Evolutionary conservation across 2,329 filamentous ascomycete species (phyloP), one percentile per base, ranked within the genome.

Genomic region (Botryotinia convoluta): DNA sequence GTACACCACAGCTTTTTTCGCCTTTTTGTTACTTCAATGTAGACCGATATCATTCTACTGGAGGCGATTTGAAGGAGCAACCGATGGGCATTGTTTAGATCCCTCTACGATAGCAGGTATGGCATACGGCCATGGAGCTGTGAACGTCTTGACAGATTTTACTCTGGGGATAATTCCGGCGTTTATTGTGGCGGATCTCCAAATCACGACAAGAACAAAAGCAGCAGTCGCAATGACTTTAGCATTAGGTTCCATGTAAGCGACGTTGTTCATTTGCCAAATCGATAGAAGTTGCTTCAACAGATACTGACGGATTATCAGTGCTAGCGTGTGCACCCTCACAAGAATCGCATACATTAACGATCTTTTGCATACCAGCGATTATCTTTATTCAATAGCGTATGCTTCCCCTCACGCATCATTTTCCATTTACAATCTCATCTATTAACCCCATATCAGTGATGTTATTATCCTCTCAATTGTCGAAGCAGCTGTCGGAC

Each of bases 101-200:
- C 39, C 76, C 4, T 65, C 71, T 2, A 45, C 81, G 22, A 78
- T 82, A 32, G 75, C 77, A 7, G 78, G 78, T 8, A 76, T 80
- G 1, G 82, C 82, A 2, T 84, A 83, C 61, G 80, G 79, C 20
- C 82, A 83, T 73, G 82, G 82, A 1, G 81, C 80, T 4, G 77
- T 84, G 71, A 82, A 81, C 69, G 80, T 79, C 70, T 68, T 77
- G 65, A 80, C 81, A 20, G 83, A 84, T 73, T 82, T 82, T 79
- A 81, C 79, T 5, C 79, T 83, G 59, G 82, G 80, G 48, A 79
- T 83, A 2, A 78, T 84, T 4, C 83, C 83, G 1, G 80, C 83
- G 32, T 81, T 83, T 51, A 74, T 84, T 12, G 82, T 84, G 20
- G 83, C 81, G 80, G 80, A 82, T 45, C 76, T 84, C 6, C 78